Percentiles rank a stretch among this genome's conserved stretches.
These are phyloP conservation scores for Sicyos edulis DNA, from an alignment of 306 rosid species.

Conservation along the genomic window DNA sequence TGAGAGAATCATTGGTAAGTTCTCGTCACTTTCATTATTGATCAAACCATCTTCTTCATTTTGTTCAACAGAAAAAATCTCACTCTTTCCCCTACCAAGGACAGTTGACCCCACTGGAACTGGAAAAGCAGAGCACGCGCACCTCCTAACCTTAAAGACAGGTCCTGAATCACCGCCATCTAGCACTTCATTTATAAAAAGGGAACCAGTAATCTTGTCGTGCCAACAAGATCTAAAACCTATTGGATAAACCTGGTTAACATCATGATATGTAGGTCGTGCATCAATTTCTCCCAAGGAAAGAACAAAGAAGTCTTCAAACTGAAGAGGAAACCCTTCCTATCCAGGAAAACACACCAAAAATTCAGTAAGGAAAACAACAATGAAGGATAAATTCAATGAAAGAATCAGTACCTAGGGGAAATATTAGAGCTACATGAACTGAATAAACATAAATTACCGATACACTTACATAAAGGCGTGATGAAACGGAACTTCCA, in stretches of 20 bases:
- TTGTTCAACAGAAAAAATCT: conserved; percentile 33
- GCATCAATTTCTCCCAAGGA: conserved; percentile 76
- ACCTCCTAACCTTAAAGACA: conserved; percentile 63
- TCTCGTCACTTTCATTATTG: conserved; percentile 40
- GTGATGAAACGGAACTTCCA: conserved; percentile 30
- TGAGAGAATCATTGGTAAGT: conserved; percentile 54
- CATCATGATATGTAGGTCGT: conserved; percentile 68
- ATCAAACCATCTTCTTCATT: conserved; percentile 38
- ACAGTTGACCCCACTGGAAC: conserved; percentile 59
- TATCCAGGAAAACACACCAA: conserved; percentile 38
- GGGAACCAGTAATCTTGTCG: conserved; percentile 80
- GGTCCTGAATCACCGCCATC: conserved; percentile 96
- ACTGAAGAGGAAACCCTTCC: conserved; percentile 87
- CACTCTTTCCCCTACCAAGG: conserved; percentile 38
- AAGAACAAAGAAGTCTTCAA: conserved; percentile 81
- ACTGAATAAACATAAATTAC: conserved; percentile 22
- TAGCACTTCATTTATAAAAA: conserved; percentile 66
- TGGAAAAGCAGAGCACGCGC: conserved; percentile 55
- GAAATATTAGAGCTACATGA: conserved; percentile 17
- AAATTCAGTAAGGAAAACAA: conserved; percentile 31
- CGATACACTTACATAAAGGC: conserved; percentile 45
- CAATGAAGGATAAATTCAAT: conserved; percentile 20
- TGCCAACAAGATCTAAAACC: conserved; percentile 94
- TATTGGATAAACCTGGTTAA: conserved; percentile 53
- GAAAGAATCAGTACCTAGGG: neutral